Evolutionary conservation across 768 basidiomycete genomes (phyloP).

Genomic region (Boletus rufocinnamomeus): DNA sequence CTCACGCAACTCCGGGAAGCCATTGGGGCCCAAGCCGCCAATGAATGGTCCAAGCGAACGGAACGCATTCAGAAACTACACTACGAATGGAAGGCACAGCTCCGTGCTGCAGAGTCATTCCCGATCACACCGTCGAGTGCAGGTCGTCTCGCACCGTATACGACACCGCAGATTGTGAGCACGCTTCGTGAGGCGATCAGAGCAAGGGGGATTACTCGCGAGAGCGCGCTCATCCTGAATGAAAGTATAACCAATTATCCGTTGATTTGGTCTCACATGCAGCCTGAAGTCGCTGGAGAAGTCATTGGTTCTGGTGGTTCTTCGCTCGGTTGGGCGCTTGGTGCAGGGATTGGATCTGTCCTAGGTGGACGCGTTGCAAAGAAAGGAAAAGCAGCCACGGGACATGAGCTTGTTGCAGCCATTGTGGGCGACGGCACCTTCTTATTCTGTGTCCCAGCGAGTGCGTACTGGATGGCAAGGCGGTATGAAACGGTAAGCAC

Average conservation of each 20-base stretch:
- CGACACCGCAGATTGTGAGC: constrained; percentile 51
- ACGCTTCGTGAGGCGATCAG: constrained; percentile 46
- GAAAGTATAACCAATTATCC: constrained; percentile 63
- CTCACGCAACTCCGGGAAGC: constrained; percentile 47
- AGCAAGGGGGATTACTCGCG: constrained; percentile 37
- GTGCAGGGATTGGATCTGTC: constrained; percentile 60
- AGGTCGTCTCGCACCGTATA: constrained; percentile 23
- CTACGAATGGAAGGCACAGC: constrained; percentile 26
- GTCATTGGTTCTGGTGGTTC: constrained; percentile 62
- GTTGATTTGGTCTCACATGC: constrained; percentile 58
- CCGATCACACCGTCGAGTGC: constrained; percentile 20
- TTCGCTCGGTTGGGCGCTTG: constrained; percentile 68
- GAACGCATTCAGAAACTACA: constrained; percentile 26
- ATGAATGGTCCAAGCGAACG: constrained; percentile 16
- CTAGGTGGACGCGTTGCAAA: constrained; percentile 42
- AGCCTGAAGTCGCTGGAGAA: constrained; percentile 50
- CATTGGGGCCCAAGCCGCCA: constrained; percentile 8
- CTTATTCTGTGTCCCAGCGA: constrained; percentile 64
- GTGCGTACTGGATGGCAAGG: constrained; percentile 73
- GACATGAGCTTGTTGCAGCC: constrained; percentile 54
- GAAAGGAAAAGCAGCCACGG: constrained; percentile 24
- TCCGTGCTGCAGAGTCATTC: constrained; percentile 38
- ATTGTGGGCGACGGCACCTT: constrained; percentile 74
- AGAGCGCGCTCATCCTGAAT: constrained; percentile 53
- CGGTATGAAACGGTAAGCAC: constrained; percentile 60